Conservation (phyloP, 163 green algal genomes). For the Chlorella variabilis region DNA sequence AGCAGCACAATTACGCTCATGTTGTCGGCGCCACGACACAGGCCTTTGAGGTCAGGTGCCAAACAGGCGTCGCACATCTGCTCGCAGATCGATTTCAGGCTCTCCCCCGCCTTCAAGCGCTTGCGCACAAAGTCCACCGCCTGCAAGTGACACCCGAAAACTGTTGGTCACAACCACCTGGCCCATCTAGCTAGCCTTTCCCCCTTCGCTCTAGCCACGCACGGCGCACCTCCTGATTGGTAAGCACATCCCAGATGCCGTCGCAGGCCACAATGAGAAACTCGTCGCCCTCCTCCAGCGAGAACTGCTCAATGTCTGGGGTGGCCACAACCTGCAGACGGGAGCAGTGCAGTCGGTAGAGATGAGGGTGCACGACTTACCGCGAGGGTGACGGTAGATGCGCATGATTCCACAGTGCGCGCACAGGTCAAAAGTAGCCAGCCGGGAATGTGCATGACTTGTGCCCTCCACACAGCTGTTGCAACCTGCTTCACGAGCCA, state of each 20-base stretch:
- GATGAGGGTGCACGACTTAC: no score
- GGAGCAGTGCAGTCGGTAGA: no score
- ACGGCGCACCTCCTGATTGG: slow-evolving; percentile 62
- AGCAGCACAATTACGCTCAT: slow-evolving; percentile 68
- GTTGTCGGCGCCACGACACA: slow-evolving; percentile 68
- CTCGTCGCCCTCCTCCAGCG: slow-evolving; percentile 66
- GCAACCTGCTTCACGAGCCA: no score
- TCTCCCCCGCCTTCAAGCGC: slow-evolving; percentile 44
- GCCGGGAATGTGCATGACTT: no score
- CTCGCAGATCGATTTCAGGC: slow-evolving; percentile 57
- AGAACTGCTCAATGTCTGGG: slow-evolving; percentile 67
- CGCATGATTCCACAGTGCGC: no score
- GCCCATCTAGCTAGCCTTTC: no score
- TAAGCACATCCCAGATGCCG: slow-evolving; percentile 85
- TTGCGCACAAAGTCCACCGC: slow-evolving; percentile 71
- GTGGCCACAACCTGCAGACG: slow-evolving; percentile 62
- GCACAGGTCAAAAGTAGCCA: no score
- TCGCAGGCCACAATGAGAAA: slow-evolving; percentile 90
- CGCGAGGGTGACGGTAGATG: no score
- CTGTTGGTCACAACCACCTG: no score
- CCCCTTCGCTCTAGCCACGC: no score
- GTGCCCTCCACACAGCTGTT: no score
- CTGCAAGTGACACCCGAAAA: no score
- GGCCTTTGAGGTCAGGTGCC: slow-evolving; percentile 62
- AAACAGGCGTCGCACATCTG: slow-evolving; percentile 72